Evolutionary conservation across 495 filamentous ascomycete genomes (phyloP), one percentile per base, ranked within the genome.

Genomic region (Penicillium silybi): DNA sequence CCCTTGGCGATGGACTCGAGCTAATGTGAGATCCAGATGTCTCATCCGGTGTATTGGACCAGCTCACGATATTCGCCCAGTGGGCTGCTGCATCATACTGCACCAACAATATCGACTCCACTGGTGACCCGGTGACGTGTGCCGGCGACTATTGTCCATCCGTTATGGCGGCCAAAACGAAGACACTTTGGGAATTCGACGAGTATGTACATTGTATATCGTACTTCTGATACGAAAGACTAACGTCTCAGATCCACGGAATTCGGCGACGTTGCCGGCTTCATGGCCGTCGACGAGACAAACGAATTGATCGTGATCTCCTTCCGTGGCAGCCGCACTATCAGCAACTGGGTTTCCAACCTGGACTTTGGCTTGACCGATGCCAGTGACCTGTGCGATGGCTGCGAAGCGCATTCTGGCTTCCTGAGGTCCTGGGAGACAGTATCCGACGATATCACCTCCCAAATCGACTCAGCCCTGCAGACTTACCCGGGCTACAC

Each of bases 11-110:
- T 0, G 10, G 20, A 16, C 15, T n/a, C 49, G 56, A 25, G 57
- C 47, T 11, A 10, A 50, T 10, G 6, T 25, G 27, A 29, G 10
- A 18, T 35, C 25, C 17, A 72, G 71, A 64, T 51, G 65, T 75
- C 43, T 66, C 69, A 3, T 35, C 61, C 8, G 44, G 52, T 22
- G 56, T 61, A 20, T 41, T 69, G 8, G 42, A 63, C 19, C 71
- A 78, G 37, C 69, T 92, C 41, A 67, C 75, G 4, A 71, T 89
- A 53, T 88, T 79, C 62, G 79, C 84, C 15, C 81, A 92, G 61
- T 92, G 85, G 64, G 72, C 87, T 1, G 85, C 76, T 0, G 85
- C 88, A 0, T 70, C 83, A 5, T 90, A 88, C 65, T 93, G 89
- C 65, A 72, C 80, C 32, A 71, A 49, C 37, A 75, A 84, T 47